Evolutionary conservation across 257 asterid species (phyloP).

Genomic region (Gentiana straminea): DNA sequence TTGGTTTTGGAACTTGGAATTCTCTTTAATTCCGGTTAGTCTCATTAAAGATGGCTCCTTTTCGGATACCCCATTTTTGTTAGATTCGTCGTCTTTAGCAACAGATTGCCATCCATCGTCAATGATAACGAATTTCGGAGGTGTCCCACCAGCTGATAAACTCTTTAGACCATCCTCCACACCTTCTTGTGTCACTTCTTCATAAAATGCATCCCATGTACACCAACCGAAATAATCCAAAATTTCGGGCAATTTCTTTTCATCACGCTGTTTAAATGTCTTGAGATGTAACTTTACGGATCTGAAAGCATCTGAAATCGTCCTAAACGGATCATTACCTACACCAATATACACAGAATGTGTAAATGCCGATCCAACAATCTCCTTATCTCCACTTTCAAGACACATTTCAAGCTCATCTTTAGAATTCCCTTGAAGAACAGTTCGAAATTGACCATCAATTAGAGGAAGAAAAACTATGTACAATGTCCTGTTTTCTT

Average conservation of each 20-base stretch:
- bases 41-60: conserved; percentile 33
- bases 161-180: conserved; percentile 69
- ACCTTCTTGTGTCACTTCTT: conserved; percentile 76
- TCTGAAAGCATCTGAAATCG: conserved; percentile 51
- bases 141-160: conserved; percentile 51
- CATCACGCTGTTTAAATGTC: conserved; percentile 47
- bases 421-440: conserved; percentile 58
- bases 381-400: conserved; percentile 56
- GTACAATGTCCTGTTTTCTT: conserved; percentile 31
- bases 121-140: conserved; percentile 69
- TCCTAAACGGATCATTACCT: conserved; percentile 52
- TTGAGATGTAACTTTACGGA: conserved; percentile 51
- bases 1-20: conserved; percentile 47
- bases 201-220: conserved; percentile 89
- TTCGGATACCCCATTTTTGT: conserved; percentile 1
- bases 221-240: conserved; percentile 85
- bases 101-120: conserved; percentile 92
- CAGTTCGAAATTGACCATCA: conserved; percentile 65
- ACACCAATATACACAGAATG: conserved; percentile 53
- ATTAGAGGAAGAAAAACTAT: conserved; percentile 60
- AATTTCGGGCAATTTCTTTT: conserved; percentile 65
- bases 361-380: conserved; percentile 34
- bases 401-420: conserved; percentile 61
- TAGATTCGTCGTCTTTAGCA: conserved; percentile 22
- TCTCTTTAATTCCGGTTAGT: conserved; percentile 72